Evolutionary conservation across 257 asterid genomes (phyloP).

Genomic region (Sherardia arvensis): DNA sequence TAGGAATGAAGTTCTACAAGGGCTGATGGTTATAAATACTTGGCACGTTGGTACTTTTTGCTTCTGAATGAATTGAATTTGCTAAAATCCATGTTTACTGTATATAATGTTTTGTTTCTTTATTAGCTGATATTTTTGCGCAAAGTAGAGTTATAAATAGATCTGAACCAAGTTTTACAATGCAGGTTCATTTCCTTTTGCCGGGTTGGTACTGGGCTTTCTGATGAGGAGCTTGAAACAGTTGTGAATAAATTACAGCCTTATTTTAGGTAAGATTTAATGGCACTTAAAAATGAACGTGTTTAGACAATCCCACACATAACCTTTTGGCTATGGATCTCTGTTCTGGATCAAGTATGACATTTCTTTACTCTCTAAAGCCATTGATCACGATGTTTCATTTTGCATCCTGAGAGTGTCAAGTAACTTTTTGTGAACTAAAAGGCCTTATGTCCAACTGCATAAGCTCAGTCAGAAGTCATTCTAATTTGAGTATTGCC

Average conservation of each 20-base stretch:
- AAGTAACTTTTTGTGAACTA: neutral
- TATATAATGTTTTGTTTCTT: neutral
- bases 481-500: neutral
- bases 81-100: neutral
- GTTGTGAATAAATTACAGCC: slow-evolving; percentile 78
- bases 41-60: neutral
- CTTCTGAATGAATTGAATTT: neutral
- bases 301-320: neutral
- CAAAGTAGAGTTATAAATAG: neutral
- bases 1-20: neutral
- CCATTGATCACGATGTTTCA: neutral
- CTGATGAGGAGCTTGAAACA: slow-evolving; percentile 82
- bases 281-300: neutral
- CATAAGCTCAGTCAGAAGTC: neutral
- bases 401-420: neutral
- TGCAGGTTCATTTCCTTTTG: slow-evolving; percentile 97
- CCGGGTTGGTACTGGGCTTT: slow-evolving; percentile 97
- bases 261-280: slow-evolving; percentile 50
- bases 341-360: neutral
- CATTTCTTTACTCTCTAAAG: neutral
- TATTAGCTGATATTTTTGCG: neutral
- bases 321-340: neutral
- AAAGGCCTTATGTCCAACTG: neutral
- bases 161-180: slow-evolving; percentile 24
- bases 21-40: neutral